A percentile compares a stretch with the other conserved stretches of the same genome.
Evolutionary conservation across 352 stramenopile species (phyloP).

Genomic region (Thalassiosira gravida): DNA sequence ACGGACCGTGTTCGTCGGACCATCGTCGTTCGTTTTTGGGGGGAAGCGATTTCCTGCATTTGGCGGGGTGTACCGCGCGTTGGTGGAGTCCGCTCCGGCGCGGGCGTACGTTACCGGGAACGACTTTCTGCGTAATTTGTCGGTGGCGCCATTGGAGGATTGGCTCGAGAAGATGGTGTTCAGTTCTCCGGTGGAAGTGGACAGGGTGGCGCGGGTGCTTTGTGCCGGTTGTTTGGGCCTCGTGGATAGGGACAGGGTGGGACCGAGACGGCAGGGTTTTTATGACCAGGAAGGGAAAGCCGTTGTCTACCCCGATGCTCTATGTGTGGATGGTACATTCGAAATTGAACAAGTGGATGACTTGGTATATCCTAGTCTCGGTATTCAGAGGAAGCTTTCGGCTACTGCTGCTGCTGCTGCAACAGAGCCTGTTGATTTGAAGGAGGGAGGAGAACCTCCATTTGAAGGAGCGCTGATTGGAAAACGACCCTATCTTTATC

Average conservation of each 20-base stretch:
- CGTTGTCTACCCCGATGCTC: slow-evolving; percentile 15
- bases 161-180: slow-evolving; percentile 26
- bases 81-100: slow-evolving; percentile 12
- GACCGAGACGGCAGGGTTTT: slow-evolving; percentile 22
- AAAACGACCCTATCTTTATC: slow-evolving; percentile 26
- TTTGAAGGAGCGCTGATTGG: slow-evolving; percentile 23
- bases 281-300: slow-evolving; percentile 18
- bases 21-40: slow-evolving; percentile 27
- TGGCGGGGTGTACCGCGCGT: slow-evolving; percentile 9
- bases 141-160: slow-evolving; percentile 5
- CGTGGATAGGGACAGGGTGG: slow-evolving; percentile 4
- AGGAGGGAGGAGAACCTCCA: slow-evolving; percentile 5
- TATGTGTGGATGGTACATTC: slow-evolving; percentile 32
- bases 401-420: not conserved
- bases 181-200: slow-evolving; percentile 26
- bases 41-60: slow-evolving; percentile 13
- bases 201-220: slow-evolving; percentile 8
- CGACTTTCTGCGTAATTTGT: slow-evolving; percentile 16
- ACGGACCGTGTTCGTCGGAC: slow-evolving; percentile 22
- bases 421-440: not conserved
- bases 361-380: too few relatives aligned
- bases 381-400: not conserved
- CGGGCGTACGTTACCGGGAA: slow-evolving; percentile 23
- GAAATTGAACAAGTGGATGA: slow-evolving; percentile 16
- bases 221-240: slow-evolving; percentile 5